A percentile compares a stretch with the other conserved stretches of the same genome.
phyloP scores from a whole-genome alignment of 164 flowering plant genomes.

The Echeveria elegans region DNA sequence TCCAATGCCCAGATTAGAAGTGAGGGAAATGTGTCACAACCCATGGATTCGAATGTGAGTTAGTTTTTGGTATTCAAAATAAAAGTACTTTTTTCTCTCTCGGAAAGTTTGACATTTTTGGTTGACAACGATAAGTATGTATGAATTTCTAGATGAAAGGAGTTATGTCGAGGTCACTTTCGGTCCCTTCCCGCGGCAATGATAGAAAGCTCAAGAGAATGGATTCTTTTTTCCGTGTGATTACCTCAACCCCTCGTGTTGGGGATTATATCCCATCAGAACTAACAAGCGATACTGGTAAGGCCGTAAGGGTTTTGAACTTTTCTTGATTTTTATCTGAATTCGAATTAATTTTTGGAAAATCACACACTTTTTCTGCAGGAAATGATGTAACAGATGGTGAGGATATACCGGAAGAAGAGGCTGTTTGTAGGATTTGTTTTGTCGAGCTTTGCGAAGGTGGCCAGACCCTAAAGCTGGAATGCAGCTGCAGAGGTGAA shows the following conservation, averaged over 20 bases:
- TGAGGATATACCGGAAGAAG: slow-evolving; percentile 49
- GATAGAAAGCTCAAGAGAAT: not conserved
- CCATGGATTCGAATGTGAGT: slow-evolving; percentile 28
- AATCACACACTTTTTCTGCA: slow-evolving; percentile 15
- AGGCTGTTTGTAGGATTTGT: slow-evolving; percentile 16
- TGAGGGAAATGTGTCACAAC: slow-evolving; percentile 21
- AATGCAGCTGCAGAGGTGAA: slow-evolving; percentile 97
- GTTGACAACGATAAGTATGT: not conserved
- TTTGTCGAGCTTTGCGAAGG: slow-evolving; percentile 79
- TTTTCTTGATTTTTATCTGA: not conserved
- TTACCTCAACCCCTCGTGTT: not conserved
- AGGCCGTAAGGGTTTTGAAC: not conserved
- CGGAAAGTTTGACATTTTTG: not conserved
- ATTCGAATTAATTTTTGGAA: not conserved
- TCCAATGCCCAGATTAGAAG: slow-evolving; percentile 21
- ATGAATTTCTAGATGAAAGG: not conserved
- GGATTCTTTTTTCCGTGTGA: not conserved
- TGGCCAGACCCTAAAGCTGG: slow-evolving; percentile 84
- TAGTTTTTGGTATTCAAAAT: slow-evolving; percentile 23
- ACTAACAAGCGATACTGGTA: not conserved
- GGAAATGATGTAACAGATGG: slow-evolving; percentile 46
- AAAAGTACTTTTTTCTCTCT: too few species aligned
- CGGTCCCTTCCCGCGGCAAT: not conserved
- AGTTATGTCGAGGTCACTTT: not conserved
- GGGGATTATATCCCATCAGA: not conserved